These are phyloP conservation scores for Rhodosporidiobolus sp. DNA, from an alignment of 768 basidiomycete species.

Conservation along the genomic window DNA sequence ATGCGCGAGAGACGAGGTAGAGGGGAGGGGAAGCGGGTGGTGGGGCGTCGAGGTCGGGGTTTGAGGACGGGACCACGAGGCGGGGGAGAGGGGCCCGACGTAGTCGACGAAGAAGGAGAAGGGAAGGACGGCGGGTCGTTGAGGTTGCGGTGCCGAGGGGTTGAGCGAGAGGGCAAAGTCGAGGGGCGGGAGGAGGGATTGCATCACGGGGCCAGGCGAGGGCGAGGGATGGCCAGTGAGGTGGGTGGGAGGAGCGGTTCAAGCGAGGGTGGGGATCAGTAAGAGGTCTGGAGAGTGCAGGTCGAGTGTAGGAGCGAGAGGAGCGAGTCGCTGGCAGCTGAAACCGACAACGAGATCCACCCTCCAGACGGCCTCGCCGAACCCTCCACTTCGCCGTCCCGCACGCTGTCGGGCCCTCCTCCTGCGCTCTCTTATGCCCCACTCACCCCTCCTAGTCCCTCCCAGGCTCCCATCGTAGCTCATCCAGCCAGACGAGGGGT, in stretches of 20 bases:
- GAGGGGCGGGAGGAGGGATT: slow-evolving; percentile 15
- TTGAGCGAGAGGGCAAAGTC: slow-evolving; percentile 36
- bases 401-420: no score
- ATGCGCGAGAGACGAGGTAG: background rate
- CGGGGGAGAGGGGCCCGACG: slow-evolving; percentile 31
- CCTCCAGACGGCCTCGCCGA: no score
- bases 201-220: background rate
- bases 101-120: slow-evolving; percentile 26
- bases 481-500: no score
- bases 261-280: background rate
- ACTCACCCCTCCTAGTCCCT: no score
- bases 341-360: no score
- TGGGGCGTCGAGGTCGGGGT: background rate
- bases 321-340: no score
- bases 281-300: background rate
- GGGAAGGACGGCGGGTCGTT: slow-evolving; percentile 6
- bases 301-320: background rate
- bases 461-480: no score
- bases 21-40: background rate
- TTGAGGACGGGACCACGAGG: background rate
- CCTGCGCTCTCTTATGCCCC: no score
- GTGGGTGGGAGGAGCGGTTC: background rate
- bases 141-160: slow-evolving; percentile 5
- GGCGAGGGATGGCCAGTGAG: background rate
- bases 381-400: no score